Evolutionary conservation across 768 basidiomycete genomes (phyloP), one percentile per base, ranked within the genome.

Genomic region (Tephrocybe sp.): DNA sequence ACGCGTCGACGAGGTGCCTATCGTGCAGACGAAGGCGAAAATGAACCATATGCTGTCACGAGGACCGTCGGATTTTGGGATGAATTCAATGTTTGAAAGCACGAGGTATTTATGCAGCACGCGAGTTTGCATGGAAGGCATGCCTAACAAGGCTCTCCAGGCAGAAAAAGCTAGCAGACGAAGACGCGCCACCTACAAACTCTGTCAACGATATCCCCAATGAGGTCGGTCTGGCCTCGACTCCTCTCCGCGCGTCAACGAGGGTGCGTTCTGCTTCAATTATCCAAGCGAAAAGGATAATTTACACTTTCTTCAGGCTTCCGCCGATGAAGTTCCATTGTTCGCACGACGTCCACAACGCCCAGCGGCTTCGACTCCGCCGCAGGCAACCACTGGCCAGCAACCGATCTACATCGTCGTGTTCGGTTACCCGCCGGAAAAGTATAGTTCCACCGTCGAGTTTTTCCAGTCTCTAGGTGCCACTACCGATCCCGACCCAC

Each of bases 361-460:
- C 24, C 52, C 50, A 51, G 63, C 60, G 31, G 47, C 69, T 5
- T 29, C 27, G 27, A 29, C 27, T 24, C 36, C 64, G 40, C 50
- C 67, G n/a, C 52, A 47, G 12, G 39, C 64, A 34, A 51, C 70
- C 4, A 42, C 67, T 10, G 76, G 79, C 21, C 76, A 80, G 22
- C 72, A 78, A 2, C 63, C 50, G 2, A 46, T 78, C 23, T 86
- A 85, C 59, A 73, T 94, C 29, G 74, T 92, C 59, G 82, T 94
- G 44, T 94, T 91, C 53, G 92, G 92, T n/a, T 94, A 92, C 62
- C 91, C 92, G 4, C 72, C 81, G 25, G 88, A 92, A 65, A 83
- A 83, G 60, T 88, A 86, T 63, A 81, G 78, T 45, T 61, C 83
- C 13, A 82, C 86, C 0, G 80, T 79, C 13, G 86, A 87, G 58